Percentiles rank a stretch among this genome's conserved stretches.
phyloP scores from a whole-genome alignment of 306 rosid genomes.

The Vachellia pachyceras region DNA sequence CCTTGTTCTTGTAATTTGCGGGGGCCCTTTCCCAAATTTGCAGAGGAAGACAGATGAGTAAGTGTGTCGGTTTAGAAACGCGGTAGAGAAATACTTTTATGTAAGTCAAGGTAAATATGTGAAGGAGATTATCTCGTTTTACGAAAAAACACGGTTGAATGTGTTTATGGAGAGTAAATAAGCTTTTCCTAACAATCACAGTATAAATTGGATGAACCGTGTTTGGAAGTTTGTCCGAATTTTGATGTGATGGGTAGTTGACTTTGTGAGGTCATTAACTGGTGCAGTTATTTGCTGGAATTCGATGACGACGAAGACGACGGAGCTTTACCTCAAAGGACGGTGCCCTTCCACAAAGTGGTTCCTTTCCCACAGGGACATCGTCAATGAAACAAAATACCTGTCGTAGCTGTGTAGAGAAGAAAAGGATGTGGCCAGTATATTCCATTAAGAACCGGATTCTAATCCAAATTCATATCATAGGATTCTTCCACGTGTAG shows the following conservation, averaged over 20 bases:
- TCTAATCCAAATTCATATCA: too few relatives aligned
- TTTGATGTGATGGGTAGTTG: constrained; percentile 1
- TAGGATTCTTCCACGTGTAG: too few relatives aligned
- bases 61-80: too few relatives aligned
- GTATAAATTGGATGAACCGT: neutral
- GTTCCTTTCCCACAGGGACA: constrained; percentile 94
- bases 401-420: neutral
- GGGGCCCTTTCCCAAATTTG: constrained; percentile 36
- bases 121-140: too few relatives aligned
- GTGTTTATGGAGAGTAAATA: too few relatives aligned
- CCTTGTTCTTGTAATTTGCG: constrained; percentile 48
- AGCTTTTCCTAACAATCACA: too few relatives aligned
- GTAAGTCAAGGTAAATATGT: too few relatives aligned
- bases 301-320: constrained; percentile 98
- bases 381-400: constrained; percentile 61
- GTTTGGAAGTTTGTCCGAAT: neutral
- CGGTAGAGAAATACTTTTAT: too few relatives aligned
- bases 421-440: neutral
- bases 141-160: too few relatives aligned
- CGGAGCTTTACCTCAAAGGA: constrained; percentile 90
- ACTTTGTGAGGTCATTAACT: constrained; percentile 39
- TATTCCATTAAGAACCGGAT: too few relatives aligned
- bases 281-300: constrained; percentile 84
- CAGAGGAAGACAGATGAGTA: constrained; percentile 99
- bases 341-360: constrained; percentile 88